These are phyloP conservation scores for Amanita rubescens DNA, from an alignment of 768 basidiomycete genomes.

Conservation along the genomic window DNA sequence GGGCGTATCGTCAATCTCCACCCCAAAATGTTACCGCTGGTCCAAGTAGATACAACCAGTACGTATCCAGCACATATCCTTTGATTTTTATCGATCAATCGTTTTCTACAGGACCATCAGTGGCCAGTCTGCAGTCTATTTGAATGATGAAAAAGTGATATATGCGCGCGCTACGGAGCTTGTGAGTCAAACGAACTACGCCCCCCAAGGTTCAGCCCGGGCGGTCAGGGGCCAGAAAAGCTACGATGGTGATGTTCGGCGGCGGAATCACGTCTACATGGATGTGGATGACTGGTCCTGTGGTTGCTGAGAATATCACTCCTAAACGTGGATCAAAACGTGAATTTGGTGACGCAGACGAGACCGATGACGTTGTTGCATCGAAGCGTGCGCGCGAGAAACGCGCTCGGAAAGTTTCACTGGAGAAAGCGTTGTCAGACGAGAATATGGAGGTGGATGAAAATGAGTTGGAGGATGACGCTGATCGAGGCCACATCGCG, in stretches of 20 bases:
- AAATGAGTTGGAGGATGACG: slow-evolving; percentile 36
- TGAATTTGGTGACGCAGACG: slow-evolving; percentile 38
- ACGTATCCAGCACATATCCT: not conserved
- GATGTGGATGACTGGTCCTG: not conserved
- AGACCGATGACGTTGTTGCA: slow-evolving; percentile 28
- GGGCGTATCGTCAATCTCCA: not conserved
- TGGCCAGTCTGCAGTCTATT: not conserved
- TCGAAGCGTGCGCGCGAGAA: slow-evolving; percentile 39
- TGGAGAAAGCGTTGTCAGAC: slow-evolving; percentile 29
- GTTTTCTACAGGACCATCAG: not conserved
- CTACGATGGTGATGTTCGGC: not conserved
- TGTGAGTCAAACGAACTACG: slow-evolving; percentile 1
- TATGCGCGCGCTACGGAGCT: slow-evolving; percentile 8
- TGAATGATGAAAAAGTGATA: slow-evolving; percentile 4
- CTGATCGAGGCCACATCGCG: slow-evolving; percentile 28
- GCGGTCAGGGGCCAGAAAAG: not conserved
- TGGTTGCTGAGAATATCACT: not conserved
- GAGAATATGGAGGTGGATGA: slow-evolving; percentile 43
- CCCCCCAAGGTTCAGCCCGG: not conserved
- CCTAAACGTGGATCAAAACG: slow-evolving; percentile 45
- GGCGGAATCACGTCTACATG: slow-evolving; percentile 2
- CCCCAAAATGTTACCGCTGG: not conserved
- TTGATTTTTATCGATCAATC: not conserved
- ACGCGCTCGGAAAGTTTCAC: slow-evolving; percentile 47
- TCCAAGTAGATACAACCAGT: slow-evolving; percentile 3